Evolutionary conservation across 192 early-diverging fungal genomes (phyloP), one percentile per base, ranked within the genome.

Genomic region (Diversispora epigaea): DNA sequence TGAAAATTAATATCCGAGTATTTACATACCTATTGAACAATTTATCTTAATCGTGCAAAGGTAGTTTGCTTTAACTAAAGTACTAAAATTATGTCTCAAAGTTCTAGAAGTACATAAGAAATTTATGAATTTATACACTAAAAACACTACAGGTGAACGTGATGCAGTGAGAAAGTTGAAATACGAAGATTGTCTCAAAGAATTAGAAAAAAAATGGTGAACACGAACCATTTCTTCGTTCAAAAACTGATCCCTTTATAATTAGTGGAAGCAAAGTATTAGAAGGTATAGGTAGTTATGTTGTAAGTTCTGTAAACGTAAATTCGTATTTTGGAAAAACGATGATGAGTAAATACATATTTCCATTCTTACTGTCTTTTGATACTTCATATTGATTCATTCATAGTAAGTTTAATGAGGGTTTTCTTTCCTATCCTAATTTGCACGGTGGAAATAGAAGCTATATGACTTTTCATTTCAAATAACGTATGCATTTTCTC

Each of bases 131-230:
- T n/a, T n/a, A n/a, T n/a, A n/a, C n/a, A n/a, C n/a, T n/a, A n/a
- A n/a, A n/a, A n/a, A n/a, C n/a, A n/a, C 94, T 45, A 97, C 96
- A 6, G 98, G 98, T 68, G 98, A 99, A 82, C 89, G 93, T n/a
- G 89, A 95, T 76, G 89, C 95, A 4, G 90, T 98, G 19, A 85
- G 88, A 60, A 99, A 99, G 78, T 82, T 85, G 65, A 77, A 82
- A 0, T 80, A 84, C 39, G 89, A 88, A 19, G 86, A 88, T 17
- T 82, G 83, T 61, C 64, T 64, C 19, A 57, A 21, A 41, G 57
- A 44, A 40, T 44, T 73, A 68, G 60, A 80, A 80, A 55, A n/a
- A 76, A 77, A 44, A 79, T 74, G n/a, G 77, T 76, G 50, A 75
- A 66, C 22, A 79, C 76, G 40, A 71, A 62, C 6, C 66, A 79